Conservation (phyloP, 768 basidiomycete genomes). For the Lactarius tabidus region DNA sequence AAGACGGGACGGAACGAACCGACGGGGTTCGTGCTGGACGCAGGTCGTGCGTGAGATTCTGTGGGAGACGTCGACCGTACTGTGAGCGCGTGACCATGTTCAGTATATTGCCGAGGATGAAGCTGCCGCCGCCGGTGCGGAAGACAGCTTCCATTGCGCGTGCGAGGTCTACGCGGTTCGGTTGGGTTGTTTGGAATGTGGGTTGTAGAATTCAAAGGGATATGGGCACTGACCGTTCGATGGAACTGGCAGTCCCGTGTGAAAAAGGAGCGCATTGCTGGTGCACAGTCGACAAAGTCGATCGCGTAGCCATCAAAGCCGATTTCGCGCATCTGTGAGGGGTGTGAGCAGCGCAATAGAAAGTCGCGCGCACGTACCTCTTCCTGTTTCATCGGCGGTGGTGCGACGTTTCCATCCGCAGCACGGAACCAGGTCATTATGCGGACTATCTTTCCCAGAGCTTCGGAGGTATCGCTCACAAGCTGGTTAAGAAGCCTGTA, state of each 20-base stretch:
- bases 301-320: slow-evolving; percentile 83
- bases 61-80: slow-evolving; percentile 63
- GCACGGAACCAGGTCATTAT: slow-evolving; percentile 69
- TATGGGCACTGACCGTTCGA: slow-evolving; percentile 52
- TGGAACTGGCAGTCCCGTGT: slow-evolving; percentile 61
- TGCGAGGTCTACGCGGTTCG: slow-evolving; percentile 45
- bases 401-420: slow-evolving; percentile 33
- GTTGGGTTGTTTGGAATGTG: slow-evolving; percentile 45
- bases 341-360: slow-evolving; percentile 4
- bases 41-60: slow-evolving; percentile 60
- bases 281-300: slow-evolving; percentile 74
- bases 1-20: slow-evolving; percentile 42
- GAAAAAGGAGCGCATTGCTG: slow-evolving; percentile 70
- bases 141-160: slow-evolving; percentile 61
- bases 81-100: slow-evolving; percentile 61
- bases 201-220: neutral
- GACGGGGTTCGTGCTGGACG: slow-evolving; percentile 45
- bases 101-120: slow-evolving; percentile 55
- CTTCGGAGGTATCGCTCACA: slow-evolving; percentile 59
- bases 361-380: slow-evolving; percentile 43
- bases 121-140: slow-evolving; percentile 53
- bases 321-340: slow-evolving; percentile 49
- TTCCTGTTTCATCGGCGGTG: slow-evolving; percentile 55
- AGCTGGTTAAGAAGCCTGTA: slow-evolving; percentile 63
- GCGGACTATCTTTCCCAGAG: slow-evolving; percentile 47